Evolutionary conservation across 306 rosid genomes (phyloP), one percentile per base, ranked within the genome.

Genomic region (Adenanthera pavonina): DNA sequence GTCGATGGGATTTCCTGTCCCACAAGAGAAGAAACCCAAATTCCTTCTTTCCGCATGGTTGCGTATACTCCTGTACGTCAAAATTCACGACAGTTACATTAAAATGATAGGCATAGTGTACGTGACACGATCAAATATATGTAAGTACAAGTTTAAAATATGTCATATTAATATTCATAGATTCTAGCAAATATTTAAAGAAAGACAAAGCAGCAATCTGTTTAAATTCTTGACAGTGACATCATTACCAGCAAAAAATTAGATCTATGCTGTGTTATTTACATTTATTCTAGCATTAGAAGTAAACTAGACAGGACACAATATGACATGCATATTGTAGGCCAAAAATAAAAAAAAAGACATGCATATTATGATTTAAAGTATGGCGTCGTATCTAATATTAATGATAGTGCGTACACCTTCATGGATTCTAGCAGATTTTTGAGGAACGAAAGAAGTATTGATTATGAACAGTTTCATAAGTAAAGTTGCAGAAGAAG

Each of bases 1-100:
- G 69, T 95, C 99, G 7, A 95, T 90, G 20, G 99, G 97, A 36
- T 95, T 95, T 12, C 99, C 99, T 2, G 91, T 90, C 49, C 86
- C 93, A 8, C 99, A 95, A n/a, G 99, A 84, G 89, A 95, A 93
- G 70, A 62, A 95, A 17, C 89, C 92, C 86, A 95, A 85, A 6
- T 85, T 91, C 86, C 99, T 89, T 53, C 98, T 84, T 38, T 79
- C 90, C 2, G 94, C 92, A 74, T 88, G 73, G 56, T 93, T 95
- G 68, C 89, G 89, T 56, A 92, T 88, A 70, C 78, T 77, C 98
- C 98, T 92, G 92, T 77, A 20, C 16, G 30, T 25, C 30, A 25
- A 25, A 25, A 25, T 25, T 25, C 30, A 25, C 30, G 30, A 25
- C 30, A 25, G 30, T 25, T 25, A 25, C 30, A 25, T 25, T 25